Conservation (phyloP, 768 basidiomycete genomes). For the Boletus edulis region DNA sequence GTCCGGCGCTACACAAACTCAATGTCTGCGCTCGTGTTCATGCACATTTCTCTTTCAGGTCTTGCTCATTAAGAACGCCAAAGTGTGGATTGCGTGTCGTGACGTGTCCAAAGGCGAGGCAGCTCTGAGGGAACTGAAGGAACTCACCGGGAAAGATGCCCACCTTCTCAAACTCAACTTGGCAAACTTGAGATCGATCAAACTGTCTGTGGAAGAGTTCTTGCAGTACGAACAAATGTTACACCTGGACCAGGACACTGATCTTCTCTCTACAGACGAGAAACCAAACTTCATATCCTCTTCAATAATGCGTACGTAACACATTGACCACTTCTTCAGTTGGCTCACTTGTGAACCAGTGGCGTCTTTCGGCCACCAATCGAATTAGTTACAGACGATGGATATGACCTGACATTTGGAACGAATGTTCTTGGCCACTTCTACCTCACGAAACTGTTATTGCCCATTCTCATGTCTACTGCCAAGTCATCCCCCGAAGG, state of each 20-base stretch:
- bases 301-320: slow-evolving; percentile 10
- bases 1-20: too few relatives aligned
- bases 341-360: neutral
- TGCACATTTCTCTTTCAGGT: neutral
- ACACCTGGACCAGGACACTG: slow-evolving; percentile 22
- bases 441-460: slow-evolving; percentile 5
- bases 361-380: slow-evolving; percentile 4
- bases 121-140: slow-evolving; percentile 39
- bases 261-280: slow-evolving; percentile 6
- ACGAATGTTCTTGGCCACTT: slow-evolving; percentile 11
- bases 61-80: slow-evolving; percentile 10
- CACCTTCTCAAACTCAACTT: slow-evolving; percentile 33
- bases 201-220: slow-evolving; percentile 30
- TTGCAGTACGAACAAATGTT: slow-evolving; percentile 20
- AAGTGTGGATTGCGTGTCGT: slow-evolving; percentile 50
- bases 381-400: slow-evolving; percentile 6
- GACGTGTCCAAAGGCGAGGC: slow-evolving; percentile 35
- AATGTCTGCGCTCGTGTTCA: neutral
- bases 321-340: too few relatives aligned
- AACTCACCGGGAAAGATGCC: slow-evolving; percentile 34
- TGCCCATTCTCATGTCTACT: slow-evolving; percentile 19
- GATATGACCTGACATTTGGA: too few relatives aligned
- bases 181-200: slow-evolving; percentile 30
- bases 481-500: slow-evolving; percentile 21
- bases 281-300: slow-evolving; percentile 6